Percentiles rank a stretch among this genome's conserved stretches.
These are phyloP conservation scores for Areca catechu DNA, from an alignment of 176 grass and related monocot genomes.

Conservation along the genomic window DNA sequence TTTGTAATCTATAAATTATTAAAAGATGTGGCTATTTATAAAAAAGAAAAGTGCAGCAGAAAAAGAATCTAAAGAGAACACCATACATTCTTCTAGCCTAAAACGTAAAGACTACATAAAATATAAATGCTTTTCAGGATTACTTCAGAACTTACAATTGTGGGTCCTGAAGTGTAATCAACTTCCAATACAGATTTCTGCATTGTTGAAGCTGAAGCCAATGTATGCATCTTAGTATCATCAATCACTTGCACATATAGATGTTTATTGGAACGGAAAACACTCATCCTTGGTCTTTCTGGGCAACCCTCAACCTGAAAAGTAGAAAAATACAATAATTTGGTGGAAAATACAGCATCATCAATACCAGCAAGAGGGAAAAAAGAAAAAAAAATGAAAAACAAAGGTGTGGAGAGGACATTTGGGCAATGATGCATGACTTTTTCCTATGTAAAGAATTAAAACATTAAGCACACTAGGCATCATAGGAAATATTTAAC, in stretches of 20 bases:
- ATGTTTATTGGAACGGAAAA: conserved; percentile 88
- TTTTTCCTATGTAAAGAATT: too few species aligned
- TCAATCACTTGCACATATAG: conserved; percentile 88
- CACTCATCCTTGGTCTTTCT: conserved; percentile 67
- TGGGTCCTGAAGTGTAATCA: conserved; percentile 69
- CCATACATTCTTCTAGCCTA: too few species aligned
- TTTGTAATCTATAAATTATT: too few species aligned
- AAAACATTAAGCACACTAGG: too few species aligned
- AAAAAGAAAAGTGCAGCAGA: too few species aligned
- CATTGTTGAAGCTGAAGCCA: conserved; percentile 84
- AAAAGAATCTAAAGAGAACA: too few species aligned
- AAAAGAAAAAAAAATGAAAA: neutral
- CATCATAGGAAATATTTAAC: too few species aligned
- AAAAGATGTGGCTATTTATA: too few species aligned
- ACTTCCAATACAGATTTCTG: conserved; percentile 61
- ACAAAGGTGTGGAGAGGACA: neutral
- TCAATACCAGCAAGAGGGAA: neutral
- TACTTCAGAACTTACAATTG: conserved; percentile 47
- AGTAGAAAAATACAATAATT: neutral
- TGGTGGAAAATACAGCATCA: neutral
- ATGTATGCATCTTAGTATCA: conserved; percentile 78
- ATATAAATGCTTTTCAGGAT: too few species aligned
- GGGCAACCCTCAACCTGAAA: conserved; percentile 70
- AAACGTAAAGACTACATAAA: too few species aligned
- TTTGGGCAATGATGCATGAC: too few species aligned